Conservation (phyloP, 441 rosid species). For the Jatropha podagrica region DNA sequence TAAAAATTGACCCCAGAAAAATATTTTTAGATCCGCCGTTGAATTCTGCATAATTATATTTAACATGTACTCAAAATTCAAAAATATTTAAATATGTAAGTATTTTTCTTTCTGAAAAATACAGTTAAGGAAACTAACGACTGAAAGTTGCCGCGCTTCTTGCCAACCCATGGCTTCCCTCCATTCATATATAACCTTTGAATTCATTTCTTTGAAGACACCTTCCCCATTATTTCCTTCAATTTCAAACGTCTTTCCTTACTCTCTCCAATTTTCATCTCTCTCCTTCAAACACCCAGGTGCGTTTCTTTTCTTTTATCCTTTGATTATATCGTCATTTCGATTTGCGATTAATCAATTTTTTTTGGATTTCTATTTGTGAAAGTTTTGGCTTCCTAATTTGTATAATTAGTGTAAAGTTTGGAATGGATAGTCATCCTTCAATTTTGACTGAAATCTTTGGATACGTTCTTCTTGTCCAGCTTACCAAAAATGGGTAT, state of each 20-base stretch:
- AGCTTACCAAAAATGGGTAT: too few relatives aligned
- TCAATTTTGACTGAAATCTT: background rate
- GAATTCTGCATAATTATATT: too few relatives aligned
- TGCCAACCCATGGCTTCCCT: conserved; percentile 8
- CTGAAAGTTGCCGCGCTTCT: conserved; percentile 7
- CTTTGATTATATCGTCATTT: background rate
- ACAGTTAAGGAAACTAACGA: background rate
- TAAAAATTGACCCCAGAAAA: too few relatives aligned
- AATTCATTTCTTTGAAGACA: background rate
- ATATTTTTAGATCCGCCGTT: too few relatives aligned
- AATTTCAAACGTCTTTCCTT: background rate
- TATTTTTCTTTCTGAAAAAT: too few relatives aligned
- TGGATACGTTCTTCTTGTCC: background rate
- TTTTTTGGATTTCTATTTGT: background rate
- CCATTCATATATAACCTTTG: background rate
- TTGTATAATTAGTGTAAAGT: background rate
- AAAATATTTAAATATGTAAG: too few relatives aligned
- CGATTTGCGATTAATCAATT: background rate
- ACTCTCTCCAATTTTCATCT: background rate
- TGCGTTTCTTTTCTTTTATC: background rate
- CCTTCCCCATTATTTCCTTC: background rate
- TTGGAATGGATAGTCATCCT: background rate
- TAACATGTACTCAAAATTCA: too few relatives aligned
- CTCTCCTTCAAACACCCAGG: conserved; percentile 1
- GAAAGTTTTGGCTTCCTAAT: too few relatives aligned